Conservation (phyloP, 257 asterid genomes). For the Plantago elongata region DNA sequence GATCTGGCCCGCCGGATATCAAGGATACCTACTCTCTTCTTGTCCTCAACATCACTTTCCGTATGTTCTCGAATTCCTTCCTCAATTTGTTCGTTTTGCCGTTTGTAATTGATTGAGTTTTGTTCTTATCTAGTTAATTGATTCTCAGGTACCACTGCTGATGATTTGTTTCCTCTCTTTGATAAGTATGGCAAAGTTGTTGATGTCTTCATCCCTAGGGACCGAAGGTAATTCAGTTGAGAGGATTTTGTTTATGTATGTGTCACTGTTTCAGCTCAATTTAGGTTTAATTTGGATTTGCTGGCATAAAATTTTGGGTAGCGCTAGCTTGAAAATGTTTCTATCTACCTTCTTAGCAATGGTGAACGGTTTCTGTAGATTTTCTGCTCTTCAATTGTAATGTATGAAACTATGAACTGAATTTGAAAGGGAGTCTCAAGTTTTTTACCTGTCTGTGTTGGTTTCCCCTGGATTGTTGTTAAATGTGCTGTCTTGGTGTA, state of each 20-base stretch:
- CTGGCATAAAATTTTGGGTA: not conserved
- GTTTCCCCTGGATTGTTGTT: too few species aligned
- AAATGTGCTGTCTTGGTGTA: not conserved
- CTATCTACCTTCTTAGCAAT: too few species aligned
- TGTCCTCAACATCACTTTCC: conserved; percentile 73
- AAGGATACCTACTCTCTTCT: conserved; percentile 65
- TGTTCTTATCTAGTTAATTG: not conserved
- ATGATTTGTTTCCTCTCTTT: conserved; percentile 70
- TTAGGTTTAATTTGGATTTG: not conserved
- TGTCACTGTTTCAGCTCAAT: too few species aligned
- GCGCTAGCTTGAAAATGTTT: too few species aligned
- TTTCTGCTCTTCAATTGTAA: too few species aligned
- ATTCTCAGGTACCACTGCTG: conserved; percentile 66
- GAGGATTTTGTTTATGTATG: not conserved
- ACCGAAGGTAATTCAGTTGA: conserved; percentile 56
- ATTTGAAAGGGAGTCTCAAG: too few species aligned
- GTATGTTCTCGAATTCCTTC: conserved; percentile 21
- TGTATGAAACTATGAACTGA: too few species aligned
- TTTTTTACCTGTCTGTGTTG: too few species aligned
- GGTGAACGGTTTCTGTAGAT: too few species aligned
- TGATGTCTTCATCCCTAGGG: conserved; percentile 80
- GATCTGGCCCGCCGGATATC: conserved; percentile 85
- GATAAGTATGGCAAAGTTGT: conserved; percentile 84
- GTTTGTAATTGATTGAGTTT: not conserved
- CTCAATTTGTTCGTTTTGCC: not conserved